Base-by-base conservation (phyloP, 2,329 filamentous ascomycete genomes). In the Arthrobotrys entomopaga region DNA sequence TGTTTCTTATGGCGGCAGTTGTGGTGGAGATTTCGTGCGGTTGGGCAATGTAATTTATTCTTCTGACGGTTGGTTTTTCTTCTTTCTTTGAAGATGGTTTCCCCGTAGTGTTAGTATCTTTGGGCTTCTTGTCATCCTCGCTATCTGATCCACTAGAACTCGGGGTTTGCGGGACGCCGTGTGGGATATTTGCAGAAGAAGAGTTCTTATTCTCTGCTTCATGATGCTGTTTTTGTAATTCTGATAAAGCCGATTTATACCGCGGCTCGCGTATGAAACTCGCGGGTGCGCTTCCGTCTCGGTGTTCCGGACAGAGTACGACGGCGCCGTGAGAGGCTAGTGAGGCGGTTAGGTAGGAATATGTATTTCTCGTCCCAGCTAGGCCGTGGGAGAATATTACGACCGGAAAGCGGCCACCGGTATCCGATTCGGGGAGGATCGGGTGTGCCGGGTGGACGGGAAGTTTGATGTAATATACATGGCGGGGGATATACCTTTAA, bases 301-400 rank as follows among this genome's bases (percentile, higher is more conserved):
- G 86, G 80, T 96, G 92, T 79, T 96, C 92, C 0, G 91, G 88
- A 69, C 91, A 92, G 61, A 94, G 83, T 1, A 96, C 92, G 4
- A 95, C 87, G 24, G 93, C 85, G 48, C 92, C 92, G 78, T 95
- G 89, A 16, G 90, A 92, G 3, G 92, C 91, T 24, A 96, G 82
- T 0, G 91, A 92, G 16, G 91, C 90, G n/a, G 87, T 89, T 34
- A 83, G 24, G 79, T 93, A 90, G n/a, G 91, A 94, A 82, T 96
- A 96, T 10, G 91, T 88, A 79, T 96, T 95, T 77, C 91, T 86
- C 70, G 88, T 89, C 42, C 92, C 92, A 42, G 91, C 92, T 0
- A 96, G 84, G 0, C 92, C 92, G 80, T 96, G 92, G 1, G 91
- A 95, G 82, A 72, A 72, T 6, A 96, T 84, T 83, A 92, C 89